These are phyloP conservation scores for Amanita exitialis DNA, from an alignment of 768 basidiomycete genomes.

Conservation along the genomic window DNA sequence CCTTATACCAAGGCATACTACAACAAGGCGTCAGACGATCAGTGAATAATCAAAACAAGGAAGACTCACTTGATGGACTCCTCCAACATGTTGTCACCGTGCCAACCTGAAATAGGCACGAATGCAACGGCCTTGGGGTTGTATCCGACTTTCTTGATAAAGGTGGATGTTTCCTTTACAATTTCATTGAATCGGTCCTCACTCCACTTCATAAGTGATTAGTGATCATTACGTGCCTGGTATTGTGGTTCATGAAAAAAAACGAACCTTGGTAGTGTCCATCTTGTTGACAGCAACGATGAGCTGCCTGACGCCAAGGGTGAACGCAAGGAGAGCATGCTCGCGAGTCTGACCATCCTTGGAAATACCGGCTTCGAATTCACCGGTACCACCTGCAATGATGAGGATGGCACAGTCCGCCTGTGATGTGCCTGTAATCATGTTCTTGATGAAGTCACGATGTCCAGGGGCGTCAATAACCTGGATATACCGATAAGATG, in stretches of 20 bases:
- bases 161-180: slow-evolving; percentile 92
- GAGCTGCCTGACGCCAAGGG: slow-evolving; percentile 99
- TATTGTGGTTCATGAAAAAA: neutral
- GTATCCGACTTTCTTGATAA: slow-evolving; percentile 99
- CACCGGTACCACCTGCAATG: slow-evolving; percentile 98
- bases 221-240: neutral
- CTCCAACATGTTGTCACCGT: slow-evolving; percentile 99
- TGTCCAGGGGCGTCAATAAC: slow-evolving; percentile 99
- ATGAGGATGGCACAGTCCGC: slow-evolving; percentile 99
- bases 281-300: slow-evolving; percentile 99
- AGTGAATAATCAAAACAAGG: neutral
- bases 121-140: slow-evolving; percentile 98
- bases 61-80: slow-evolving; percentile 79
- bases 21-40: slow-evolving; percentile 12
- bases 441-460: slow-evolving; percentile 99
- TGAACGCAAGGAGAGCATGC: slow-evolving; percentile 99
- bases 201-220: slow-evolving; percentile 60
- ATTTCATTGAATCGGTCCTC: slow-evolving; percentile 99
- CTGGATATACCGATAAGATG: slow-evolving; percentile 16
- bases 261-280: slow-evolving; percentile 90
- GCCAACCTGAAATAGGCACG: slow-evolving; percentile 99
- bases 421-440: slow-evolving; percentile 99
- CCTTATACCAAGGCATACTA: slow-evolving; percentile 99
- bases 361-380: slow-evolving; percentile 99
- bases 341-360: slow-evolving; percentile 99